Percentiles rank a stretch among this genome's conserved stretches.
These are phyloP conservation scores for Monosporozyma unispora DNA, from an alignment of 805 yeast species.

Conservation along the genomic window DNA sequence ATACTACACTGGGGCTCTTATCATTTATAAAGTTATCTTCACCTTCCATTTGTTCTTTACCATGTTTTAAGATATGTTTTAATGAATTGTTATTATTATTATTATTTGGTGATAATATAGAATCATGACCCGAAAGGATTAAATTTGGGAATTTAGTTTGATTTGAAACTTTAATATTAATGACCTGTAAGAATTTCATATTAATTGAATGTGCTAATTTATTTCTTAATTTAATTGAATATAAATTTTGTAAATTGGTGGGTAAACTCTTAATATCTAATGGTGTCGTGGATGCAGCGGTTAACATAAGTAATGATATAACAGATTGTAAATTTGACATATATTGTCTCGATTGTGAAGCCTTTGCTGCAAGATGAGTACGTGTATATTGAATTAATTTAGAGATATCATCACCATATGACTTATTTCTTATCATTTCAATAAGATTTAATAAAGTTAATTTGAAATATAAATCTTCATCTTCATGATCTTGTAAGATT, in stretches of 20 bases:
- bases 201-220: slow-evolving; percentile 67
- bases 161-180: slow-evolving; percentile 17
- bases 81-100: not conserved
- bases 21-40: not conserved
- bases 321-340: slow-evolving; percentile 70
- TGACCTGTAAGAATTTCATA: slow-evolving; percentile 31
- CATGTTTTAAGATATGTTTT: not conserved
- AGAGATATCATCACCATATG: slow-evolving; percentile 34
- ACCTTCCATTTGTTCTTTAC: not conserved
- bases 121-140: not conserved
- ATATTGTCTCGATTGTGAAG: slow-evolving; percentile 47
- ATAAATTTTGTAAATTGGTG: slow-evolving; percentile 42
- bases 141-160: slow-evolving; percentile 13
- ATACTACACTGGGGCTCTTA: too few species aligned
- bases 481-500: slow-evolving; percentile 29
- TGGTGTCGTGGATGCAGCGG: slow-evolving; percentile 24
- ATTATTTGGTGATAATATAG: not conserved
- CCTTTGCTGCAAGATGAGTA: slow-evolving; percentile 52
- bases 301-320: slow-evolving; percentile 65
- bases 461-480: slow-evolving; percentile 65
- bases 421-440: slow-evolving; percentile 56
- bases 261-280: slow-evolving; percentile 37
- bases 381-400: slow-evolving; percentile 51
- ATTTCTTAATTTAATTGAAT: slow-evolving; percentile 51
- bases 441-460: slow-evolving; percentile 63